These are phyloP conservation scores for Williopsis jadinii DNA, from an alignment of 1,139 yeast genomes.

Conservation along the genomic window DNA sequence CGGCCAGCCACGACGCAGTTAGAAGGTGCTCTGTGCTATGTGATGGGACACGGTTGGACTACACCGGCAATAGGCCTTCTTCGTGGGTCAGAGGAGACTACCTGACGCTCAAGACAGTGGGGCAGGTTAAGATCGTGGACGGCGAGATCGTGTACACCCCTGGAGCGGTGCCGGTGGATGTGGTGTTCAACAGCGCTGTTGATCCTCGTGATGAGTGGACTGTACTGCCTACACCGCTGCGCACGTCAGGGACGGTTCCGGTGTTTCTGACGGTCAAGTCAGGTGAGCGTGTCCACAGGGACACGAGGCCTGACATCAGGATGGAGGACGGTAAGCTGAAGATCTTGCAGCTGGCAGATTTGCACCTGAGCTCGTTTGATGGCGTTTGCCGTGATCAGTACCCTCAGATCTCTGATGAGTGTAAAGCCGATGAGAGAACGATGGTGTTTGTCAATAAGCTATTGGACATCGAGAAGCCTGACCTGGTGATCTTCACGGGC, in stretches of 20 bases:
- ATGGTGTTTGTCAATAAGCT: constrained; percentile 53
- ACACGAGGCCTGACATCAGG: constrained; percentile 9
- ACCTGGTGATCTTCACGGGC: constrained; percentile 78
- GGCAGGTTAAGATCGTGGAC: not conserved
- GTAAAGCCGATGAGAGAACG: constrained; percentile 76
- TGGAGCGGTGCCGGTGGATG: constrained; percentile 2
- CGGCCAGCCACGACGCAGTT: not conserved
- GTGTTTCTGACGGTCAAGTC: constrained; percentile 15
- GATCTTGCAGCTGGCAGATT: constrained; percentile 79
- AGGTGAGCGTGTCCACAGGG: not conserved
- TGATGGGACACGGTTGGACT: not conserved
- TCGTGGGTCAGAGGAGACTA: constrained; percentile 2
- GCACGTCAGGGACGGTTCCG: constrained; percentile 11
- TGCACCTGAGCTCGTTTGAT: constrained; percentile 74
- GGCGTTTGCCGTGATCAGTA: constrained; percentile 74
- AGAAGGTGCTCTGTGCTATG: not conserved
- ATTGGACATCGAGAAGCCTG: constrained; percentile 69
- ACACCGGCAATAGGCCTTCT: not conserved
- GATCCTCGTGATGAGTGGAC: constrained; percentile 78
- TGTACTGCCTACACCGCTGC: constrained; percentile 29
- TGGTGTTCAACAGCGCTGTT: constrained; percentile 41
- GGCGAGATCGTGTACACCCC: not conserved
- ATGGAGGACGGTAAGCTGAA: constrained; percentile 47
- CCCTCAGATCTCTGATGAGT: constrained; percentile 42
- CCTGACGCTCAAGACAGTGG: not conserved